phyloP scores from a whole-genome alignment of 176 grass and related monocot genomes.

The Aegilops sharonensis region DNA sequence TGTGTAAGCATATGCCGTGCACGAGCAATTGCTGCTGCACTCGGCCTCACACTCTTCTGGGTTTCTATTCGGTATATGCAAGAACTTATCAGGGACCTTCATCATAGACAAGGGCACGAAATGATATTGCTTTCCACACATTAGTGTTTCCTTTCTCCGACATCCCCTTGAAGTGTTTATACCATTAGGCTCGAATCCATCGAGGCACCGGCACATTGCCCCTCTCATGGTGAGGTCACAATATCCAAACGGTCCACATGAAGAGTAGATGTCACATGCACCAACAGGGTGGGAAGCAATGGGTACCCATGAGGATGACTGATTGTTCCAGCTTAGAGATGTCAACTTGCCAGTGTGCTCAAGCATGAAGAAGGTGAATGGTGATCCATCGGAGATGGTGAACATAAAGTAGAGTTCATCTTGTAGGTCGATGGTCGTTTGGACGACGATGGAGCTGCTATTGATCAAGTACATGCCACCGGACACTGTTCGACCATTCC shows the following conservation, averaged over 20 bases:
- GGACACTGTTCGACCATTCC: slow-evolving; percentile 1
- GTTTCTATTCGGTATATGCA: neutral
- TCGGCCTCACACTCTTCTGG: neutral
- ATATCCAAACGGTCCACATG: slow-evolving; percentile 32
- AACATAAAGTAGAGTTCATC: neutral
- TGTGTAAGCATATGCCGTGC: neutral
- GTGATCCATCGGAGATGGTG: neutral
- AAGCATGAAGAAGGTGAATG: neutral
- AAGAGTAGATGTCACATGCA: slow-evolving; percentile 10
- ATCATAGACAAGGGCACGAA: neutral
- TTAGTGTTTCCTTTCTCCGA: neutral
- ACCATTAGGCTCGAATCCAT: slow-evolving; percentile 29
- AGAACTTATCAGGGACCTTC: neutral
- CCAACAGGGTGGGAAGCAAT: neutral
- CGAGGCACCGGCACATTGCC: slow-evolving; percentile 20
- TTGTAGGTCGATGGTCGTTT: neutral
- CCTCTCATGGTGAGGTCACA: slow-evolving; percentile 1
- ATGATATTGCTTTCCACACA: neutral
- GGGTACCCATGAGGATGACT: neutral
- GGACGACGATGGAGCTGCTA: neutral
- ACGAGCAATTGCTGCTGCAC: neutral
- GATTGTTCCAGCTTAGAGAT: neutral
- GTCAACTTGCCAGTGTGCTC: neutral
- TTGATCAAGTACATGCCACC: neutral
- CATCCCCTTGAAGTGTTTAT: neutral